phyloP scores from a whole-genome alignment of 306 rosid genomes.

The Glycine latifolia region DNA sequence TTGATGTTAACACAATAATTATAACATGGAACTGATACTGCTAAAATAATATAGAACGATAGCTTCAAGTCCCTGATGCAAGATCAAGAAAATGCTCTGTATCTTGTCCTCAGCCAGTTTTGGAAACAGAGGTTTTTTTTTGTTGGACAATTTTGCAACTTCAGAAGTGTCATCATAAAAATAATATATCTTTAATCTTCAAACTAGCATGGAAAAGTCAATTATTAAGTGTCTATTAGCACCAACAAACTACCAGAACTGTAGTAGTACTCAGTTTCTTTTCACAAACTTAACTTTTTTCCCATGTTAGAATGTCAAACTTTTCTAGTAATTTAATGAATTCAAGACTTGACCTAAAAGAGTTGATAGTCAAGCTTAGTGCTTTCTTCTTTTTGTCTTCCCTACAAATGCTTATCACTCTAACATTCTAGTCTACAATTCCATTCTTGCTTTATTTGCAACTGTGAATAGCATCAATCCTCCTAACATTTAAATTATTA shows the following conservation, averaged over 20 bases:
- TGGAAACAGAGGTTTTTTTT: constrained; percentile 13
- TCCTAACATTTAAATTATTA: not conserved
- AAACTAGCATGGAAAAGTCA: not conserved
- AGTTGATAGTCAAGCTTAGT: not conserved
- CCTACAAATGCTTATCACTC: constrained; percentile 1
- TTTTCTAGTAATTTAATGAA: not conserved
- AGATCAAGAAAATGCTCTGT: constrained; percentile 18
- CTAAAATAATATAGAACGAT: not conserved
- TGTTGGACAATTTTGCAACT: not conserved
- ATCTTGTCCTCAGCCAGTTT: constrained; percentile 21
- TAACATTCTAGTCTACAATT: constrained; percentile 8
- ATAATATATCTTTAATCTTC: constrained; percentile 1
- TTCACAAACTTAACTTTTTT: constrained; percentile 11
- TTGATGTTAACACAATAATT: constrained; percentile 7
- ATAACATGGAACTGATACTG: constrained; percentile 23
- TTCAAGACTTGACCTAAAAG: constrained; percentile 12
- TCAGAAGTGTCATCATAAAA: not conserved
- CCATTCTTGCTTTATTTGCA: not conserved
- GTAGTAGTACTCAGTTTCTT: not conserved
- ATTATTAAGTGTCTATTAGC: not conserved
- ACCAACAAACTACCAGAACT: not conserved
- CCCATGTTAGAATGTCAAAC: not conserved
- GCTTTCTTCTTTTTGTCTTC: constrained; percentile 4
- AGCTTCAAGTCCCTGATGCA: constrained; percentile 18
- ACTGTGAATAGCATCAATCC: not conserved